A percentile compares a stretch with the other conserved stretches of the same genome.
These are phyloP conservation scores for Gonapodya prolifera DNA, from an alignment of 192 early-diverging fungal species.

Conservation along the genomic window DNA sequence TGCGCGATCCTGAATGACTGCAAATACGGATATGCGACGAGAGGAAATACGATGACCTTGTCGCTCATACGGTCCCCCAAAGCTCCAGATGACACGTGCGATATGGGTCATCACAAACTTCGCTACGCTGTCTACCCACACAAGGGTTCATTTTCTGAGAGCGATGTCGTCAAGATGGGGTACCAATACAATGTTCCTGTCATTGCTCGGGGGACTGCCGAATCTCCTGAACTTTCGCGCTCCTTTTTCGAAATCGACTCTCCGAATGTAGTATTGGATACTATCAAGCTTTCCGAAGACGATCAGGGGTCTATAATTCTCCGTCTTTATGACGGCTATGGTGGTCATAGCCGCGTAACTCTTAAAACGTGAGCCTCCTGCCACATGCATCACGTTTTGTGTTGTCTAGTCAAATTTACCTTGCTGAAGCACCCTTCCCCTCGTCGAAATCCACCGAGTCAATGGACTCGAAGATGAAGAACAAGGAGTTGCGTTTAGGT, in stretches of 20 bases:
- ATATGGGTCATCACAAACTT: constrained; percentile 66
- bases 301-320: constrained; percentile 51
- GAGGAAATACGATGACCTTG: constrained; percentile 67
- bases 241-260: background rate
- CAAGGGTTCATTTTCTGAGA: constrained; percentile 63
- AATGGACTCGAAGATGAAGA: background rate
- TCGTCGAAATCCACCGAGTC: background rate
- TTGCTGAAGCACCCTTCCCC: background rate
- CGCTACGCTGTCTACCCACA: constrained; percentile 87
- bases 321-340: constrained; percentile 83
- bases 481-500: background rate
- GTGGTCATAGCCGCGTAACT: constrained; percentile 40
- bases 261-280: constrained; percentile 76
- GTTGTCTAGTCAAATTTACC: background rate
- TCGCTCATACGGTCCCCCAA: constrained; percentile 85
- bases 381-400: background rate
- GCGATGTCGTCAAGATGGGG: constrained; percentile 71
- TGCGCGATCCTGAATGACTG: constrained; percentile 88
- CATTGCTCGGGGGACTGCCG: constrained; percentile 21
- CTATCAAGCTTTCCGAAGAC: constrained; percentile 81
- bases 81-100: constrained; percentile 37
- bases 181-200: constrained; percentile 86
- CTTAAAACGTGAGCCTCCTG: background rate
- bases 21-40: constrained; percentile 89
- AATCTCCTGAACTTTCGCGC: background rate